These are phyloP conservation scores for Kickxella alabastrina DNA, from an alignment of 192 early-diverging fungal genomes.

Conservation along the genomic window DNA sequence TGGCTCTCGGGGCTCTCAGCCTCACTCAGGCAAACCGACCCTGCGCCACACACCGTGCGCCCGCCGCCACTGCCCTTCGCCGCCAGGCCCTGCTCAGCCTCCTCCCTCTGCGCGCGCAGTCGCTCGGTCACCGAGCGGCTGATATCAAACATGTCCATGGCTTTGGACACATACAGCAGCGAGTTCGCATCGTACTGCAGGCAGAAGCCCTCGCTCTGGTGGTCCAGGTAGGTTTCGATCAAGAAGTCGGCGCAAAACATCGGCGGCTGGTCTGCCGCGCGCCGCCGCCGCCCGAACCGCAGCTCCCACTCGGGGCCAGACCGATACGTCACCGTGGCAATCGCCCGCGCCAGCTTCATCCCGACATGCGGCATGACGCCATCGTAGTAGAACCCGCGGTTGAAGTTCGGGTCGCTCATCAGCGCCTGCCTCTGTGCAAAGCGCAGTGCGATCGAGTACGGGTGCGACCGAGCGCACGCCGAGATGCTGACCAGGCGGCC, in stretches of 20 bases:
- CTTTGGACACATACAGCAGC: conserved; percentile 88
- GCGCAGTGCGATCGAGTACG: conserved; percentile 91
- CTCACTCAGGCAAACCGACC: conserved; percentile 26
- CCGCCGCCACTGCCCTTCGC: neutral
- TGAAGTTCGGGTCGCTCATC: conserved; percentile 96
- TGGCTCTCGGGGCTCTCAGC: conserved; percentile 17
- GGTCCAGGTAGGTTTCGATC: conserved; percentile 95
- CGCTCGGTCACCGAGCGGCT: conserved; percentile 53
- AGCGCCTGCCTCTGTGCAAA: conserved; percentile 84
- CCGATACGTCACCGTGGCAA: conserved; percentile 90
- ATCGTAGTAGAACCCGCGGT: conserved; percentile 90
- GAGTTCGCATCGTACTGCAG: conserved; percentile 93
- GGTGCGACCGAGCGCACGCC: conserved; percentile 90
- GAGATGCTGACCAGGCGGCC: conserved; percentile 79
- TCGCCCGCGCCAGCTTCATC: conserved; percentile 93
- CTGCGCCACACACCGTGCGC: neutral
- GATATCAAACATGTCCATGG: conserved; percentile 99
- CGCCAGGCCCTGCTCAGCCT: conserved; percentile 1
- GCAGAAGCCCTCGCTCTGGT: conserved; percentile 93
- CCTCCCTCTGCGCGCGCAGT: conserved; percentile 40
- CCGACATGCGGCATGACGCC: conserved; percentile 83
- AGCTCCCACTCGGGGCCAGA: conserved; percentile 98
- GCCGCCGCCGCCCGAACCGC: conserved; percentile 84
- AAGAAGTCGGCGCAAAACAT: conserved; percentile 88
- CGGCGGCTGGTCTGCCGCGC: conserved; percentile 67